These are phyloP conservation scores for Pholiota molesta DNA, from an alignment of 768 basidiomycete species.

Conservation along the genomic window DNA sequence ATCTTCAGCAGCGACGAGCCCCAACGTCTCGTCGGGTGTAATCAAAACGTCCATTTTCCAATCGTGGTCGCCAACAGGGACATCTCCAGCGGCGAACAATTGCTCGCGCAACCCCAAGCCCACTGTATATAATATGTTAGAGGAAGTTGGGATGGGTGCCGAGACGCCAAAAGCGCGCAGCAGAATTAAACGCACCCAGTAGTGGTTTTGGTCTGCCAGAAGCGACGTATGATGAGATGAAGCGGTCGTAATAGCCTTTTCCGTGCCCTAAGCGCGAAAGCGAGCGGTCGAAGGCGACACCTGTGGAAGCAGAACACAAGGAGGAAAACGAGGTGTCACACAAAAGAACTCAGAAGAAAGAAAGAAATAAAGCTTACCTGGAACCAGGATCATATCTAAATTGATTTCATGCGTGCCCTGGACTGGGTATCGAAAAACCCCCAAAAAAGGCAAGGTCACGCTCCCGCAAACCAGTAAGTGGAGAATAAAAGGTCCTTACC, in stretches of 20 bases:
- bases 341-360: not conserved
- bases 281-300: constrained; percentile 74
- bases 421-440: not conserved
- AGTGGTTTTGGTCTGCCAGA: constrained; percentile 50
- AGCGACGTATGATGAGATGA: constrained; percentile 57
- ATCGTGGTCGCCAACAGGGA: constrained; percentile 23
- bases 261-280: constrained; percentile 78
- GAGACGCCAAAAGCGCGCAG: not conserved
- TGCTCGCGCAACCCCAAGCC: constrained; percentile 27
- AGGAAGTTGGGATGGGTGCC: not conserved
- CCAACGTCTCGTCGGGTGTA: constrained; percentile 23
- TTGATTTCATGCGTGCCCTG: constrained; percentile 30
- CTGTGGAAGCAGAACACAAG: constrained; percentile 33
- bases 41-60: constrained; percentile 28
- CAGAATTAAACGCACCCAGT: constrained; percentile 47
- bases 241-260: constrained; percentile 83
- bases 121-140: constrained; percentile 10
- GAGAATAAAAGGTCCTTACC: constrained; percentile 41
- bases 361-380: constrained; percentile 46
- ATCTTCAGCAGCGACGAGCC: not conserved
- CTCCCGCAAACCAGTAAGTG: not conserved
- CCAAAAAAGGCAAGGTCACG: not conserved
- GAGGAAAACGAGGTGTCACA: not conserved
- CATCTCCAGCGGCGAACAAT: constrained; percentile 12
- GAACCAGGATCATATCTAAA: constrained; percentile 69